Evolutionary conservation across 306 rosid species (phyloP).

Genomic region (Castanopsis chinensis): DNA sequence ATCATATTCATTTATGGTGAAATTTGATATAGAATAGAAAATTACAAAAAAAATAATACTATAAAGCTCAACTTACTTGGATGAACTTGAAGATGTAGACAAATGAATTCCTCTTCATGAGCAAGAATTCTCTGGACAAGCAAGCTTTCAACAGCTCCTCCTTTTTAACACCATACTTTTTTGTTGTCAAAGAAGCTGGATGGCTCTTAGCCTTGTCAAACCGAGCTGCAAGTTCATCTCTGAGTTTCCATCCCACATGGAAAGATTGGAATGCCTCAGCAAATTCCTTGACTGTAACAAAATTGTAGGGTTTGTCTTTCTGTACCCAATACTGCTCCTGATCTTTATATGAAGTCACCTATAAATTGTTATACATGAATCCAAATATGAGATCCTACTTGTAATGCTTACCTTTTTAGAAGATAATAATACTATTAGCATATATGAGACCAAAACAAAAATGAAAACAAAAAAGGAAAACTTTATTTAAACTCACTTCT

Average conservation of each 20-base stretch:
- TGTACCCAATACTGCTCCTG: constrained; percentile 53
- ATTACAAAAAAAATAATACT: neutral
- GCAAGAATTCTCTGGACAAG: constrained; percentile 49
- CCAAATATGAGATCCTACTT: neutral
- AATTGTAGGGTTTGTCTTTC: constrained; percentile 35
- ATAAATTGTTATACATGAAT: constrained; percentile 1
- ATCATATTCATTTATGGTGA: neutral
- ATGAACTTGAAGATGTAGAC: constrained; percentile 39
- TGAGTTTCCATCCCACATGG: constrained; percentile 34
- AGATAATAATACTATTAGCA: neutral
- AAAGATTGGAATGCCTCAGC: constrained; percentile 48
- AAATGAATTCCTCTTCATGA: constrained; percentile 53
- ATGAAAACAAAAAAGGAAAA: neutral
- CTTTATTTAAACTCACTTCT: constrained; percentile 39
- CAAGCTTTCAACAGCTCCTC: constrained; percentile 49
- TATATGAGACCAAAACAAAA: neutral
- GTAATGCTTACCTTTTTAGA: neutral
- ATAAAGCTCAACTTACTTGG: constrained; percentile 33
- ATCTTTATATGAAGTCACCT: constrained; percentile 63
- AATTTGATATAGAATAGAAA: neutral
- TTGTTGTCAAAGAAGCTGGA: constrained; percentile 52
- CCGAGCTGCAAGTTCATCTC: constrained; percentile 41
- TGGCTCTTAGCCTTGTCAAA: constrained; percentile 48
- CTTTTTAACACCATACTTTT: constrained; percentile 41
- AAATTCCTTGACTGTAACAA: constrained; percentile 43